phyloP scores from a whole-genome alignment of 164 flowering plant species.

The Cinnamomum micranthum region DNA sequence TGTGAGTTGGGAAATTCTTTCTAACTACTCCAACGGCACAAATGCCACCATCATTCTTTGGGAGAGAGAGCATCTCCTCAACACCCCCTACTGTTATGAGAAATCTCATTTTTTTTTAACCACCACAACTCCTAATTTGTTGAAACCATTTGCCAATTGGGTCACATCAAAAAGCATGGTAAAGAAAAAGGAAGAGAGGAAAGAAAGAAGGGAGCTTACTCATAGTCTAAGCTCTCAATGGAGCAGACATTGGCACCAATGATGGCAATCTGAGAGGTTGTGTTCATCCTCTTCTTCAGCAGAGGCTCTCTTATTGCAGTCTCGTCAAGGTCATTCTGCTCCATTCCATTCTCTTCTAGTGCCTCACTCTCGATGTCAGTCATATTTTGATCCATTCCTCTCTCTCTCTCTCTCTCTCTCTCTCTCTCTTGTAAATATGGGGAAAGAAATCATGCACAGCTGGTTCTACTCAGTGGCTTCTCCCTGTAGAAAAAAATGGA shows the following conservation, averaged over 20 bases:
- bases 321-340: neutral
- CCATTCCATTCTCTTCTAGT: slow-evolving; percentile 4
- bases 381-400: slow-evolving; percentile 21
- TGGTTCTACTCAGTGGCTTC: neutral
- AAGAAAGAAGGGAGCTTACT: slow-evolving; percentile 33
- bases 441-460: neutral
- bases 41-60: too few relatives aligned
- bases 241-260: slow-evolving; percentile 67
- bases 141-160: too few relatives aligned
- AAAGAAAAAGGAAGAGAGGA: neutral
- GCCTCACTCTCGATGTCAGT: slow-evolving; percentile 34
- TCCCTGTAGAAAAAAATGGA: neutral
- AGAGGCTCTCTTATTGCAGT: slow-evolving; percentile 37
- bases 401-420: neutral
- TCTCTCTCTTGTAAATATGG: neutral
- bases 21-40: neutral
- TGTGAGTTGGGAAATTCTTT: neutral
- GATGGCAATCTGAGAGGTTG: slow-evolving; percentile 70
- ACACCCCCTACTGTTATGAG: too few relatives aligned
- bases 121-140: too few relatives aligned
- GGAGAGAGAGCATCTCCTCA: too few relatives aligned
- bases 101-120: too few relatives aligned
- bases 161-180: neutral
- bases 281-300: slow-evolving; percentile 37
- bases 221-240: slow-evolving; percentile 80